phyloP scores from a whole-genome alignment of 1,284 basidiomycete genomes.

The Hymenochaete sp. region DNA sequence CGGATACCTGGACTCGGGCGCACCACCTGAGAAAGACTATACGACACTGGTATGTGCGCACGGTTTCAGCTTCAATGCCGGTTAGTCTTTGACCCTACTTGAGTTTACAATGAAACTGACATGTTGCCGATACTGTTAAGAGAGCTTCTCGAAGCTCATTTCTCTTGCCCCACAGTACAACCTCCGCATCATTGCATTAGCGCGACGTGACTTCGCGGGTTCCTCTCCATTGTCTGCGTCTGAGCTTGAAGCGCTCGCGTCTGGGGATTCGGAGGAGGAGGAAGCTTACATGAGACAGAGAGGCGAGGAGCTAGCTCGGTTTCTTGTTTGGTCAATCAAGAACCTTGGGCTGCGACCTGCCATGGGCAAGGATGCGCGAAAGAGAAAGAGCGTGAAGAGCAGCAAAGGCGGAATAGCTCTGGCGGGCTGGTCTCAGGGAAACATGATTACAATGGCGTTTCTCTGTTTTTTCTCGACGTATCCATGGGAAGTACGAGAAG shows the following conservation, averaged over 20 bases:
- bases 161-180: constrained; percentile 7
- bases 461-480: constrained; percentile 3
- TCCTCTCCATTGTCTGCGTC: constrained; percentile 14
- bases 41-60: constrained; percentile 14
- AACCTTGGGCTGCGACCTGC: constrained; percentile 7
- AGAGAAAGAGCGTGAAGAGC: constrained; percentile 2
- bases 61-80: constrained; percentile 12
- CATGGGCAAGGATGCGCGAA: no score
- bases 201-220: constrained; percentile 18
- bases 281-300: constrained; percentile 11
- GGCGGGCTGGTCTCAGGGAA: constrained; percentile 16
- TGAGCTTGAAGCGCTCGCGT: constrained; percentile 10
- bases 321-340: constrained; percentile 14
- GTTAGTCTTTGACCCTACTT: constrained; percentile 2
- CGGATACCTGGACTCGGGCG: constrained; percentile 15
- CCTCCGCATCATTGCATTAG: constrained; percentile 15
- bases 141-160: constrained; percentile 11
- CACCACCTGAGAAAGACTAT: constrained; percentile 4
- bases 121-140: no score
- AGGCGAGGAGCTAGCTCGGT: constrained; percentile 14
- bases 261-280: not conserved
- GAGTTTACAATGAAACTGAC: not conserved
- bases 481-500: not conserved
- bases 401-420: constrained; percentile 11
- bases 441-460: constrained; percentile 12